A percentile compares a stretch with the other conserved stretches of the same genome.
These are phyloP conservation scores for Cladorrhinum samala DNA, from an alignment of 495 filamentous ascomycete species.

Conservation along the genomic window DNA sequence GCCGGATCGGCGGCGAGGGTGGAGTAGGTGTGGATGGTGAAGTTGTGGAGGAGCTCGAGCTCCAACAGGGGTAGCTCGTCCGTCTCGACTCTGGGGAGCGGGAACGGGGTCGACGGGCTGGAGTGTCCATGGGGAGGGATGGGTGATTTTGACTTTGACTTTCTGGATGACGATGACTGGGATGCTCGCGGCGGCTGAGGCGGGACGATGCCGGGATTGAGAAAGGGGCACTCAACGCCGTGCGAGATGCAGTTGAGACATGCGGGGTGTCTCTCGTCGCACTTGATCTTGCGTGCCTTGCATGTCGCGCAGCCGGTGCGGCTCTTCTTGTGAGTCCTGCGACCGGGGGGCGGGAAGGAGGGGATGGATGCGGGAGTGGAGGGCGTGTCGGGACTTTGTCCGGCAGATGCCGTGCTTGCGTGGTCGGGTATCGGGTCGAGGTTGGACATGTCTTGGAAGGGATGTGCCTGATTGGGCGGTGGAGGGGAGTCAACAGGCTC, in stretches of 20 bases:
- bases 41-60: conserved; percentile 43
- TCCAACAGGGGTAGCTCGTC: conserved; percentile 28
- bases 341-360: background rate
- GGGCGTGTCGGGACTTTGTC: background rate
- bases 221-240: conserved; percentile 35
- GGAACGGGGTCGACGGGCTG: too few relatives aligned
- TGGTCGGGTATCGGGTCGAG: background rate
- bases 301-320: conserved; percentile 36
- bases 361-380: background rate
- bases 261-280: conserved; percentile 38
- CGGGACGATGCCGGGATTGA: background rate
- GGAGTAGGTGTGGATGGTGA: conserved; percentile 29
- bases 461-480: too few relatives aligned
- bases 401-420: background rate
- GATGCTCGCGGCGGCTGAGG: background rate
- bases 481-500: too few relatives aligned
- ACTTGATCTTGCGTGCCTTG: conserved; percentile 41
- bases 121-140: background rate
- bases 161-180: background rate
- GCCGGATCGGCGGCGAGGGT: conserved; percentile 30
- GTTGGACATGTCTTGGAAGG: background rate
- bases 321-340: conserved; percentile 33
- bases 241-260: conserved; percentile 41
- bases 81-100: background rate
- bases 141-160: background rate